phyloP scores from a whole-genome alignment of 2,329 filamentous ascomycete species.

The Fusarium globosum region DNA sequence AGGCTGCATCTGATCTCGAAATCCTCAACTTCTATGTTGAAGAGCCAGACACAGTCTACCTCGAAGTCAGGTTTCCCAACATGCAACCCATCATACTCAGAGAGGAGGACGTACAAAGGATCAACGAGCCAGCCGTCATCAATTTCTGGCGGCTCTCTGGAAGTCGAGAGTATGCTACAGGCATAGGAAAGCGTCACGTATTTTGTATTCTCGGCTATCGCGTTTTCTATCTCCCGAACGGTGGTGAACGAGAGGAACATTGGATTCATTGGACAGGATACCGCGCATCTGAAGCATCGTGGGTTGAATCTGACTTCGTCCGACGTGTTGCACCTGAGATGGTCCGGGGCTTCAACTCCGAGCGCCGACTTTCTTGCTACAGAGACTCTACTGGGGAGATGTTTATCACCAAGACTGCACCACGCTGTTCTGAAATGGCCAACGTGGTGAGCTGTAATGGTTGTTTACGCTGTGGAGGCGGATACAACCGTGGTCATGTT shows the following conservation, averaged over 20 bases:
- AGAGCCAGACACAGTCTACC: background rate
- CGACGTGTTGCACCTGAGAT: background rate
- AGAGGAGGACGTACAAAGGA: background rate
- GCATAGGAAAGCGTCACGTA: background rate
- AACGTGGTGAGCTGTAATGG: background rate
- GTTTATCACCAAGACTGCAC: background rate
- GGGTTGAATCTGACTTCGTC: background rate
- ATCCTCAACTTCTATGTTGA: background rate
- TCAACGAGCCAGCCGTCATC: background rate
- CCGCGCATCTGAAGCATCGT: background rate
- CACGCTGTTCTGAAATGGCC: background rate
- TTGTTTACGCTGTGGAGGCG: background rate
- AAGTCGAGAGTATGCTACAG: background rate
- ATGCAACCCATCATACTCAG: background rate
- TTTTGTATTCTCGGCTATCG: background rate
- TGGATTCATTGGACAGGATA: background rate
- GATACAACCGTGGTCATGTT: background rate
- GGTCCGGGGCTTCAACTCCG: background rate
- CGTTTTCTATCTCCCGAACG: background rate
- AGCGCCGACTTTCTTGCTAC: constrained; percentile 3
- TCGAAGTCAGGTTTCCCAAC: background rate
- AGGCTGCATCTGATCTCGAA: background rate
- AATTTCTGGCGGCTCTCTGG: background rate
- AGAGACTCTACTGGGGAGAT: background rate
- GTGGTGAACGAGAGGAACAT: background rate